Evolutionary conservation across 1,284 basidiomycete genomes (phyloP).

Genomic region (Apiotrichum montevideense): DNA sequence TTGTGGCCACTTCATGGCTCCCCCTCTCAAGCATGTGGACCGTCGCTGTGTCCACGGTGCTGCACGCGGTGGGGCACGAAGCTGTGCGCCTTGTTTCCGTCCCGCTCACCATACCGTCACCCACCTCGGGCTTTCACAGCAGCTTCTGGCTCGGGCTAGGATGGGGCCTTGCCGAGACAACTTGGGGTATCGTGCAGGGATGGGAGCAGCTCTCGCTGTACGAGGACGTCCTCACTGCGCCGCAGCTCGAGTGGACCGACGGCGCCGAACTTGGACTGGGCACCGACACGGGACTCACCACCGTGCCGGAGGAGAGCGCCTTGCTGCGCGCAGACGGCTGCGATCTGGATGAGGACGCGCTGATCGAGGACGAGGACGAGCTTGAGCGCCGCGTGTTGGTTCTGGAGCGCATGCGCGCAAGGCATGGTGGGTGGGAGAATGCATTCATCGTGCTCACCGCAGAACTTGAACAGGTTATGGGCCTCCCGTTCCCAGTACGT

Average conservation of each 20-base stretch:
- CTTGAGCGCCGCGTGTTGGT: conserved; percentile 41
- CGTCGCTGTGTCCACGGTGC: conserved; percentile 18
- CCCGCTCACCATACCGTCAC: conserved; percentile 33
- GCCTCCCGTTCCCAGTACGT: conserved; percentile 39
- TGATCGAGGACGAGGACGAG: conserved; percentile 34
- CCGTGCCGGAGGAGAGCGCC: conserved; percentile 15
- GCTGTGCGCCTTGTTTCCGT: conserved; percentile 37
- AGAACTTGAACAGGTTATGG: conserved; percentile 45
- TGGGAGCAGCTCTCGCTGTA: conserved; percentile 45
- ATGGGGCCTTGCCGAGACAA: conserved; percentile 42
- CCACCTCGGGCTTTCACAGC: conserved; percentile 44
- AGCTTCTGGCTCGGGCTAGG: conserved; percentile 45
- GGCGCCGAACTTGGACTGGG: conserved; percentile 1
- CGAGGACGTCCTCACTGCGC: conserved; percentile 34
- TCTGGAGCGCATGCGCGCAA: conserved; percentile 39
- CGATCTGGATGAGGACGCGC: conserved; percentile 6
- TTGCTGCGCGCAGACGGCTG: conserved; percentile 16
- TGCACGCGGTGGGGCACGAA: conserved; percentile 41
- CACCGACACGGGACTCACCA: conserved; percentile 6
- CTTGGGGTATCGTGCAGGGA: conserved; percentile 44
- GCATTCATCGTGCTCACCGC: background rate
- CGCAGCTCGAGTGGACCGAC: conserved; percentile 2
- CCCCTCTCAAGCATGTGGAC: conserved; percentile 7
- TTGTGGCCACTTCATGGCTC: conserved; percentile 31
- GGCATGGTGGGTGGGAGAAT: conserved; percentile 28